A percentile compares a stretch with the other conserved stretches of the same genome.
Evolutionary conservation across 495 filamentous ascomycete genomes (phyloP).

Genomic region (Neurospora africana): DNA sequence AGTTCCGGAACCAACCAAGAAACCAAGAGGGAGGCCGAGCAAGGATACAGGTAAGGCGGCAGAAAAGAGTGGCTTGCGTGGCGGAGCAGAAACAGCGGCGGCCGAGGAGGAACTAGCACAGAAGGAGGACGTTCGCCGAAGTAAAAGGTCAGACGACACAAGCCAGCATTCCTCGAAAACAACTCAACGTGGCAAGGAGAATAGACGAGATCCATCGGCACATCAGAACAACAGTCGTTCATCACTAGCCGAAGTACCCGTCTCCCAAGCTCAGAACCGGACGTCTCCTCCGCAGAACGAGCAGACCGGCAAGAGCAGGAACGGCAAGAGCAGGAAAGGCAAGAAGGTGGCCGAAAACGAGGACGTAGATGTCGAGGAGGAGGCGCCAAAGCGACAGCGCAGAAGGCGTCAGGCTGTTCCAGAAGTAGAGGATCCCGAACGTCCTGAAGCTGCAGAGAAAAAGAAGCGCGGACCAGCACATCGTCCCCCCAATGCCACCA

Average conservation of each 20-base stretch:
- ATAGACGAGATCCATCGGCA: background rate
- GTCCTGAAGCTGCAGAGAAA: background rate
- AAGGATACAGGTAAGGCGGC: background rate
- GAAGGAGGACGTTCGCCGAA: slow-evolving; percentile 1
- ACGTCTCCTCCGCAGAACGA: background rate
- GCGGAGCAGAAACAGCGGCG: background rate
- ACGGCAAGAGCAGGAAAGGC: slow-evolving; percentile 6
- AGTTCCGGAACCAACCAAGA: background rate
- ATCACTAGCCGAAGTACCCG: slow-evolving; percentile 14
- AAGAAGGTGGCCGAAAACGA: background rate
- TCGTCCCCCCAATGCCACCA: background rate
- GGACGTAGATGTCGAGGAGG: background rate
- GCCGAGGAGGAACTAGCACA: background rate
- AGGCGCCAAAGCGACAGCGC: background rate
- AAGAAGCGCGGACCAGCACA: background rate
- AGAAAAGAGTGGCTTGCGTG: background rate
- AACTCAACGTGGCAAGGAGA: background rate
- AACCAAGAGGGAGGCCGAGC: background rate
- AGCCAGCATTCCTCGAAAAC: background rate
- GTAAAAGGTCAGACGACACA: background rate
- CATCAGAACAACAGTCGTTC: slow-evolving; percentile 10
- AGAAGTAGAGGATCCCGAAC: background rate
- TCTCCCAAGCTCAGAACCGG: slow-evolving; percentile 16
- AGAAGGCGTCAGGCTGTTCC: background rate
- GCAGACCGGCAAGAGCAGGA: slow-evolving; percentile 3